Percentiles rank a stretch among this genome's conserved stretches.
phyloP scores from a whole-genome alignment of 2,329 filamentous ascomycete genomes.

The Chaetomium sp. region DNA sequence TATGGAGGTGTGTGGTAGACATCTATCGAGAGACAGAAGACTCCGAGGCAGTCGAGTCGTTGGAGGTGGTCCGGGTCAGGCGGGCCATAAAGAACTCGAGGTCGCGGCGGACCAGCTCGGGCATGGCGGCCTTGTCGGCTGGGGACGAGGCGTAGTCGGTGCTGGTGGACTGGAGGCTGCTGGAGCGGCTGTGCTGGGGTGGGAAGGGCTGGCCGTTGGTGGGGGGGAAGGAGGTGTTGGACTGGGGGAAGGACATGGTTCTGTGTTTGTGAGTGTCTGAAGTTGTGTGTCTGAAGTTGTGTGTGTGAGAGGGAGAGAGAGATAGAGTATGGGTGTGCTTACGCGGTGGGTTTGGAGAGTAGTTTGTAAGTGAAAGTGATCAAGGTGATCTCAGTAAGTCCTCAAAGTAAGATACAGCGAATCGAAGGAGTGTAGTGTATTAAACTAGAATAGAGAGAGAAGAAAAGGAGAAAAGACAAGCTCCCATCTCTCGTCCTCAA shows the following conservation, averaged over 20 bases:
- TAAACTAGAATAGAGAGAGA: no score
- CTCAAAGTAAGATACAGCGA: no score
- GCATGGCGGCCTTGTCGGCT: not conserved
- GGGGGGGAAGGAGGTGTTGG: no score
- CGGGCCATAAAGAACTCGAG: slow-evolving; percentile 19
- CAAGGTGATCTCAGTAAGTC: no score
- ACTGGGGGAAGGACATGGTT: not conserved
- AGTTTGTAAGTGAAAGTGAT: not conserved
- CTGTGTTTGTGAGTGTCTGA: not conserved
- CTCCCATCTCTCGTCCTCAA: no score
- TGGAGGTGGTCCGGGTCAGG: slow-evolving; percentile 7
- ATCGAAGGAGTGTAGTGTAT: no score
- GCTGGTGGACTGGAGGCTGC: slow-evolving; percentile 12
- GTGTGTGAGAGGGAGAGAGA: not conserved
- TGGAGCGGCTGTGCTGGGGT: slow-evolving; percentile 13
- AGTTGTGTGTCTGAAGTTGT: not conserved
- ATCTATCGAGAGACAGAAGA: not conserved
- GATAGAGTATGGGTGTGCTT: not conserved
- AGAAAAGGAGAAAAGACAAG: no score
- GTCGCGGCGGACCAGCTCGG: slow-evolving; percentile 14
- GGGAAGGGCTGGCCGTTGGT: not conserved
- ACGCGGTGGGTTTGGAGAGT: not conserved
- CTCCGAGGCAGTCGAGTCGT: slow-evolving; percentile 6
- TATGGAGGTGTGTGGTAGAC: not conserved
- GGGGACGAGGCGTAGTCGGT: not conserved